Conservation (phyloP, 768 basidiomycete genomes). For the Phanerochaete carnosa region DNA sequence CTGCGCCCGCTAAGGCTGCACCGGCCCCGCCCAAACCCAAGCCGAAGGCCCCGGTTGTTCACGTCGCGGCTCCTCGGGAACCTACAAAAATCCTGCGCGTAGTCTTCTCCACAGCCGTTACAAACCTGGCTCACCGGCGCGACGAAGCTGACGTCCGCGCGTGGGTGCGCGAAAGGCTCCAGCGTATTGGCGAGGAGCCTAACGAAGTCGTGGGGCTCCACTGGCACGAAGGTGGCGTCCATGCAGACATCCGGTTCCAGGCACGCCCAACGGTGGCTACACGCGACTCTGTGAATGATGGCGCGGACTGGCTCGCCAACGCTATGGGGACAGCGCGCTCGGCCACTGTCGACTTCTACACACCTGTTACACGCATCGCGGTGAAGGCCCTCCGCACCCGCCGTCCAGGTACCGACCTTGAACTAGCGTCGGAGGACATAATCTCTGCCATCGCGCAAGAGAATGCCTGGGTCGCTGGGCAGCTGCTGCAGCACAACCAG, state of each 20-base stretch:
- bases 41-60: constrained; percentile 1
- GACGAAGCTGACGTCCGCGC: neutral
- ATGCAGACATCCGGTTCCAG: constrained; percentile 1
- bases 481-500: neutral
- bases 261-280: neutral
- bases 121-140: neutral
- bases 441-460: constrained; percentile 1
- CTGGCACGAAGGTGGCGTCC: constrained; percentile 4
- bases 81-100: neutral
- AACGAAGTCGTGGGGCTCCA: neutral
- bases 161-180: neutral
- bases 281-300: neutral
- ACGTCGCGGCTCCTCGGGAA: neutral
- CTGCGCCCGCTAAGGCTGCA: neutral
- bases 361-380: neutral
- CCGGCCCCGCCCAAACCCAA: neutral
- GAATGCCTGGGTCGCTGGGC: neutral
- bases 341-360: constrained; percentile 2
- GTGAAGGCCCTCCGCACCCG: constrained; percentile 1
- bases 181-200: neutral
- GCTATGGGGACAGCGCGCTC: neutral
- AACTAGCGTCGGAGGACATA: neutral
- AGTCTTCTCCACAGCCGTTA: neutral
- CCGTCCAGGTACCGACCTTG: neutral
- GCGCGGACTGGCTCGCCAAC: neutral